phyloP scores from a whole-genome alignment of 2,329 filamentous ascomycete species.

The Pseudogymnoascus sp. region DNA sequence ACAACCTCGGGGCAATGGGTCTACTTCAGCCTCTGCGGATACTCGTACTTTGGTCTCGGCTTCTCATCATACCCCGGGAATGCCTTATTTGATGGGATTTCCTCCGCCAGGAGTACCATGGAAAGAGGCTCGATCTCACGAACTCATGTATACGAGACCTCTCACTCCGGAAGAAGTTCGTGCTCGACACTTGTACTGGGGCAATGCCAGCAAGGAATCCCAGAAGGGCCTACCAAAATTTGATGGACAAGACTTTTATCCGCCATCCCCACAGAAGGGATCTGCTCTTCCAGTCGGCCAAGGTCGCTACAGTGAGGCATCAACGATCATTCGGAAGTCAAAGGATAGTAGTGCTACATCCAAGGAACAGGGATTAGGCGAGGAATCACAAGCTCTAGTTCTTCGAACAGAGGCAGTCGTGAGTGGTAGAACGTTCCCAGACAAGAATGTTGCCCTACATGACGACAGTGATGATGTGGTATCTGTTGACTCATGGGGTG shows the following conservation, averaged over 20 bases:
- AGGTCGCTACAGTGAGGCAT: slow-evolving; percentile 3
- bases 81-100: slow-evolving; percentile 13
- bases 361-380: slow-evolving; percentile 13
- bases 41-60: not conserved
- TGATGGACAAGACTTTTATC: slow-evolving; percentile 60
- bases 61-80: slow-evolving; percentile 1
- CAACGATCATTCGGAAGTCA: slow-evolving; percentile 13
- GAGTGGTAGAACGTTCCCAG: not conserved
- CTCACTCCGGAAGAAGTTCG: slow-evolving; percentile 53
- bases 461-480: slow-evolving; percentile 17
- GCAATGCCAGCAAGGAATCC: slow-evolving; percentile 45
- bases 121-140: slow-evolving; percentile 38
- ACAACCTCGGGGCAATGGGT: not conserved
- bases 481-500: slow-evolving; percentile 21
- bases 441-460: not conserved
- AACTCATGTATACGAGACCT: slow-evolving; percentile 51
- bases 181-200: slow-evolving; percentile 57
- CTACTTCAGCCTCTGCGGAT: not conserved
- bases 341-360: slow-evolving; percentile 6
- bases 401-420: slow-evolving; percentile 8
- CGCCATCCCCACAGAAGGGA: slow-evolving; percentile 46
- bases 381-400: slow-evolving; percentile 10
- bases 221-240: slow-evolving; percentile 54
- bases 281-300: slow-evolving; percentile 9
- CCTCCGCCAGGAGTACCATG: slow-evolving; percentile 17